Evolutionary conservation across 1,139 yeast species (phyloP).

Genomic region (Zygosaccharomyces sapae): DNA sequence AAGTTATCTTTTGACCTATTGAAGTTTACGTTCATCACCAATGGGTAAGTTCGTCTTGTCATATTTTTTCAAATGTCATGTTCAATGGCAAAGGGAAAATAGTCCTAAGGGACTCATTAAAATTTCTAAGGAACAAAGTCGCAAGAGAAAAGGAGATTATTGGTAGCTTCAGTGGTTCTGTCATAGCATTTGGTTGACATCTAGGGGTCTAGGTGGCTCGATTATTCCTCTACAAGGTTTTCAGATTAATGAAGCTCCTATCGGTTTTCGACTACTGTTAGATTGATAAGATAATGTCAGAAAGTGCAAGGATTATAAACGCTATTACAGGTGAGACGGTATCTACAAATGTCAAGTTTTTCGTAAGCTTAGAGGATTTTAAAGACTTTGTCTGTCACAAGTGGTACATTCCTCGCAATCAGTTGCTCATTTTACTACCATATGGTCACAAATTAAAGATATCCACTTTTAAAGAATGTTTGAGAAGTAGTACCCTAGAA

Average conservation of each 20-base stretch:
- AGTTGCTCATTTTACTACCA: slow-evolving; percentile 58
- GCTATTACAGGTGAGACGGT: slow-evolving; percentile 42
- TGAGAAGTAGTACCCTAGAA: slow-evolving; percentile 35
- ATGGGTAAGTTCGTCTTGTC: too few relatives aligned
- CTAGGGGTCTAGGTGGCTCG: too few relatives aligned
- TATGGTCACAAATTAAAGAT: slow-evolving; percentile 61
- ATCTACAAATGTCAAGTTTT: slow-evolving; percentile 36
- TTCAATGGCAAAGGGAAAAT: too few relatives aligned
- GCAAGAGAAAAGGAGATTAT: too few relatives aligned
- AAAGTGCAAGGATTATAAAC: slow-evolving; percentile 37
- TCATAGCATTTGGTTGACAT: too few relatives aligned
- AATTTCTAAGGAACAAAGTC: too few relatives aligned
- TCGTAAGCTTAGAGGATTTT: slow-evolving; percentile 43
- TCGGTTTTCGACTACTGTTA: not conserved
- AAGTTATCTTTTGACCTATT: too few relatives aligned
- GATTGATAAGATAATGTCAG: slow-evolving; percentile 10
- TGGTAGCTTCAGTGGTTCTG: too few relatives aligned
- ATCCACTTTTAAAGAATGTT: slow-evolving; percentile 36
- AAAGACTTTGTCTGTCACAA: slow-evolving; percentile 43
- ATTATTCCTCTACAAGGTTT: not conserved
- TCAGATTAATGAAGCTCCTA: slow-evolving; percentile 1
- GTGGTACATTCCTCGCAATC: slow-evolving; percentile 43
- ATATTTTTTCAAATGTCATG: too few relatives aligned
- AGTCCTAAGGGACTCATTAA: too few relatives aligned
- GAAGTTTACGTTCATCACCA: too few relatives aligned